Percentiles rank a stretch among this genome's conserved stretches.
phyloP scores from a whole-genome alignment of 257 asterid species.

The Avicennia marina region DNA sequence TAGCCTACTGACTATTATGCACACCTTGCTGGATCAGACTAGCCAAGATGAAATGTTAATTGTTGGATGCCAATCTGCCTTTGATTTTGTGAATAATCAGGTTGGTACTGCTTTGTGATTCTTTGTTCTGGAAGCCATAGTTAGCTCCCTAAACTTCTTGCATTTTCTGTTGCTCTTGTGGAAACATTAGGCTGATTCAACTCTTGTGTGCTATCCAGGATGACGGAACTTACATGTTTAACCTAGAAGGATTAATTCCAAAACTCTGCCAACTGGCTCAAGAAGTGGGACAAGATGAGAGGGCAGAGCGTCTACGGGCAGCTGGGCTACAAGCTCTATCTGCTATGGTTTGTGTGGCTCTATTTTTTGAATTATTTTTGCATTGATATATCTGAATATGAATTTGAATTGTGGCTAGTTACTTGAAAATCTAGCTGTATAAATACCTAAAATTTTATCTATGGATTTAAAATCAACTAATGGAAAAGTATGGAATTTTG shows the following conservation, averaged over 20 bases:
- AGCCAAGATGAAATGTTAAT: slow-evolving; percentile 72
- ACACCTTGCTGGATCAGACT: slow-evolving; percentile 79
- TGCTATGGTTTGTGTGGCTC: slow-evolving; percentile 73
- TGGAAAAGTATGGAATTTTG: not conserved
- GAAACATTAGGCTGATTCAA: slow-evolving; percentile 18
- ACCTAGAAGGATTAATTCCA: slow-evolving; percentile 82
- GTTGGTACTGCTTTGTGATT: slow-evolving; percentile 11
- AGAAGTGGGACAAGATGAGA: slow-evolving; percentile 85
- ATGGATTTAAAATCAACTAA: not conserved
- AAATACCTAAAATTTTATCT: not conserved
- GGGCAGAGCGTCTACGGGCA: slow-evolving; percentile 47
- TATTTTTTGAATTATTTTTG: slow-evolving; percentile 21
- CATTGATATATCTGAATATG: not conserved
- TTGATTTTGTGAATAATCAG: slow-evolving; percentile 95
- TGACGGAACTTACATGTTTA: slow-evolving; percentile 88
- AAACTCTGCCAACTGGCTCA: slow-evolving; percentile 90
- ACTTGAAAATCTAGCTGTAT: not conserved
- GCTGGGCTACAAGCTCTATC: slow-evolving; percentile 83
- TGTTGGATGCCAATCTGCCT: slow-evolving; percentile 83
- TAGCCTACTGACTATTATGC: slow-evolving; percentile 71
- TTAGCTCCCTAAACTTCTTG: slow-evolving; percentile 1
- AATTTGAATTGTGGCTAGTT: not conserved
- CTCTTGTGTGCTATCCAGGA: slow-evolving; percentile 43
- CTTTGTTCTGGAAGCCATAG: not conserved
- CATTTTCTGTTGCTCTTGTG: slow-evolving; percentile 2